These are phyloP conservation scores for Trifolium pratense DNA, from an alignment of 306 rosid species.

Conservation along the genomic window DNA sequence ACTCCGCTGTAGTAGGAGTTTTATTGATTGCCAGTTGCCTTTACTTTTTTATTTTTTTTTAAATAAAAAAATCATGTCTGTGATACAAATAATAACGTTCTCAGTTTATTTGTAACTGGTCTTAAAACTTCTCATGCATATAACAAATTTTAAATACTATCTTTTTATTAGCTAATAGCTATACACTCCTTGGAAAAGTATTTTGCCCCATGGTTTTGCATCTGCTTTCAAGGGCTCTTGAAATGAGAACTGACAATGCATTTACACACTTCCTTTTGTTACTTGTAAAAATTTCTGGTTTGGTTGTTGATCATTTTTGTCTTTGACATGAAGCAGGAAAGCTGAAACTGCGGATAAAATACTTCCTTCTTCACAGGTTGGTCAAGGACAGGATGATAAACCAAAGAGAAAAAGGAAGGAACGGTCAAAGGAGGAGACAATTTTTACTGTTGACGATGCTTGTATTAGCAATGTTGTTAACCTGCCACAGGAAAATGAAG, in stretches of 20 bases:
- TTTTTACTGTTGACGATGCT: slow-evolving; percentile 12
- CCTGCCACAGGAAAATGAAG: slow-evolving; percentile 32
- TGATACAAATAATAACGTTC: slow-evolving; percentile 1
- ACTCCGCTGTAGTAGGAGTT: neutral
- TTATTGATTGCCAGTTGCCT: neutral
- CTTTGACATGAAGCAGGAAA: slow-evolving; percentile 30
- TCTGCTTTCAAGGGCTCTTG: slow-evolving; percentile 5
- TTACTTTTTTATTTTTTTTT: no score
- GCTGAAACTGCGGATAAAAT: slow-evolving; percentile 32
- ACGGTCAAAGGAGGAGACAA: slow-evolving; percentile 17
- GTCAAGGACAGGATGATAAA: slow-evolving; percentile 37
- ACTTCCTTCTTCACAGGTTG: slow-evolving; percentile 39
- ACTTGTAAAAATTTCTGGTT: slow-evolving; percentile 27
- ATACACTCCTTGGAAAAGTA: slow-evolving; percentile 8
- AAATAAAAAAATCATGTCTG: no score
- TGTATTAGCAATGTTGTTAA: neutral
- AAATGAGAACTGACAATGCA: slow-evolving; percentile 21
- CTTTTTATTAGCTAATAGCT: neutral
- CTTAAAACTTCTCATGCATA: neutral
- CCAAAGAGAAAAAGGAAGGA: slow-evolving; percentile 48
- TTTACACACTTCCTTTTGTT: slow-evolving; percentile 20
- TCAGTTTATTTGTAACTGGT: neutral
- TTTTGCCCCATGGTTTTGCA: neutral
- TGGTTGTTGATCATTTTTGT: slow-evolving; percentile 33
- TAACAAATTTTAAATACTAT: slow-evolving; percentile 10